Percentiles rank a stretch among this genome's conserved stretches.
Conservation (phyloP, 768 basidiomycete species). For the Podaxis sp. region DNA sequence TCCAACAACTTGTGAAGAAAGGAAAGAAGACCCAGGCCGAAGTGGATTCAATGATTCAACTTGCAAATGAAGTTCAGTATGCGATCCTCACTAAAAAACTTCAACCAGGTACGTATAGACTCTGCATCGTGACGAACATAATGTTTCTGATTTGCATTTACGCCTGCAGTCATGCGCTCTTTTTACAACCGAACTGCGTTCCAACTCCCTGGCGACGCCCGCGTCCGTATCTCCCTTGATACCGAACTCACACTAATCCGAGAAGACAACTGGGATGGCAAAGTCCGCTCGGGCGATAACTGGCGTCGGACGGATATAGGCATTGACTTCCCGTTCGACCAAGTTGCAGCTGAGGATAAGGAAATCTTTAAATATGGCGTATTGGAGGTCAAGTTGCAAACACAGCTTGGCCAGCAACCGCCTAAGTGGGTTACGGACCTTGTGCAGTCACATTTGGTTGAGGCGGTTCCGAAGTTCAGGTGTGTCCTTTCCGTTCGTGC, state of each 20-base stretch:
- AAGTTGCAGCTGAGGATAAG: conserved; percentile 72
- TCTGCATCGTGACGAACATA: background rate
- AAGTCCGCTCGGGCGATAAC: conserved; percentile 73
- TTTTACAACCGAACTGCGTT: conserved; percentile 99
- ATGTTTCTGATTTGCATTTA: background rate
- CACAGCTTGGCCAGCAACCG: conserved; percentile 92
- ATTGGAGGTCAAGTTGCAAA: conserved; percentile 96
- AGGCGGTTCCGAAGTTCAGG: conserved; percentile 98
- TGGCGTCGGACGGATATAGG: conserved; percentile 95
- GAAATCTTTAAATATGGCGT: conserved; percentile 97
- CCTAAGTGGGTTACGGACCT: conserved; percentile 96
- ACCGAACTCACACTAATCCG: conserved; percentile 93
- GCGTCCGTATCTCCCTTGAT: conserved; percentile 97
- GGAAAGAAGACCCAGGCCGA: conserved; percentile 94
- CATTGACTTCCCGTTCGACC: conserved; percentile 87
- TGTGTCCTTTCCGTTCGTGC: conserved; percentile 21
- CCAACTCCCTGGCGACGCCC: conserved; percentile 97
- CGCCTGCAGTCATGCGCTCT: conserved; percentile 77
- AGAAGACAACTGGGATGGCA: conserved; percentile 96
- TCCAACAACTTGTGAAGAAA: conserved; percentile 79
- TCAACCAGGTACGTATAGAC: conserved; percentile 60
- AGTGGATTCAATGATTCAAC: conserved; percentile 90
- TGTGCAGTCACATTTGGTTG: conserved; percentile 93
- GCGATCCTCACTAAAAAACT: conserved; percentile 79
- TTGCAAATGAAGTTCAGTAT: conserved; percentile 98